Evolutionary conservation across 169 alveolate genomes (phyloP), one percentile per base, ranked within the genome.

Genomic region (Amoebophrya sp.): DNA sequence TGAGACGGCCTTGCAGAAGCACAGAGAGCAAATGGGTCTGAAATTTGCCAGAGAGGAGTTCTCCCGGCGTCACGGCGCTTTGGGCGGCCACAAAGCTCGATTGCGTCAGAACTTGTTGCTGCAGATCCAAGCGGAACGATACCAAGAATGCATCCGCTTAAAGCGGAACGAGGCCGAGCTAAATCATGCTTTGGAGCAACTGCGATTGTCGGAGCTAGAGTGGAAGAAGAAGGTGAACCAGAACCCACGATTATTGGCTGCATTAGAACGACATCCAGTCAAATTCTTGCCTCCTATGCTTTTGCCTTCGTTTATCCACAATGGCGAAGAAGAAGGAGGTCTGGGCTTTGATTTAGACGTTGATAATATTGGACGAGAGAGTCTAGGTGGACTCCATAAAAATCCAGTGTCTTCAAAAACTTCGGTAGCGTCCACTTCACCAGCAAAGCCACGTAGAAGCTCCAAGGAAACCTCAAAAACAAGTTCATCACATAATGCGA

Each of bases 141-240:
- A 65, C 83, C 36, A 26, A 18, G n/a, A 29, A 29, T 65, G 83
- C 83, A 65, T 65, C 83, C 83, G 83, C 2, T 26, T 65, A 36
- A 65, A 65, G 83, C 83, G 83, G 83, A 65, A 65, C 83, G 83
- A 65, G 2, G n/a, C 83, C 36, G 83, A 65, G 83, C 83, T 65
- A 10, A 36, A 26, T 29, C 83, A 65, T 10, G 2, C 83, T 6
- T 0, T 65, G 36, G 83, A 65, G 83, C 39, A 65, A 26, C 83
- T 65, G 36, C 12, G 33, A 6, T 36, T 65, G 26, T 1, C 83
- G 36, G 83, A 65, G 83, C 3, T 36, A 36, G 33, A 65, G 36
- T 65, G 83, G 83, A 1, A 36, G 83, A 65, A 65, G 33, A 1
- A 18, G 33, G 33, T 65, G 2, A 36, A 65, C 39, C 33, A 36